Base-by-base conservation (phyloP, 345 rosid species). In the Moricandia arvensis region DNA sequence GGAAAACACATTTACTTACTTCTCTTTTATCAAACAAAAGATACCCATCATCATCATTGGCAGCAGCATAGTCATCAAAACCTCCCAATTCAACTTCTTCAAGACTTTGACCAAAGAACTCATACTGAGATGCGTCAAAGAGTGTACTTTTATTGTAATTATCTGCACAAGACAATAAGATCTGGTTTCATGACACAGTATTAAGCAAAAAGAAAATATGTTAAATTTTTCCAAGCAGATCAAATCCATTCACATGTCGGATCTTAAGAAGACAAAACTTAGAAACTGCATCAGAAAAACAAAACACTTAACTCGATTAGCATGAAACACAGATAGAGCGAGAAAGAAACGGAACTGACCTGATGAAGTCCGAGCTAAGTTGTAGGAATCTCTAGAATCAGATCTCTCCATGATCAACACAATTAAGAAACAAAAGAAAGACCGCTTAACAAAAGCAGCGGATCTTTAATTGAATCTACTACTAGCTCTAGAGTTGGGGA, bases 31-130 rank as follows among this genome's bases (percentile, higher is more conserved):
- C 89, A 80, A 92, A 92, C 45, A 92, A 81, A 63, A 82, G 96
- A 74, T 93, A 93, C 77, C 86, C 97, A 63, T 93, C 97, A 73
- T 93, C 96, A 70, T 86, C 97, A 73, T 93, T 86, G 86, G 81
- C 60, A 65, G 16, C 1, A 3, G 75, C 82, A 34, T 53, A 81
- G 13, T 85, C 91, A 38, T 87, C 97, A 45, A 93, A 75, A 24
- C 86, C 91, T 9, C 97, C 93, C 80, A 93, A 80, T 57, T 87
- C 91, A 69, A 86, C 74, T 59, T 80, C 93, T 76, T 81, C 86
- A 54, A 71, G 86, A 69, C 82, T 84, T 79, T 85, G 93, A 63
- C 90, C 90, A 79, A 90, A 90, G 80, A 90, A 88, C 65, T 86
- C 90, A 76, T 90, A 90, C 47, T 79, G 90, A 60, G 96, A 67